Percentiles rank a stretch among this genome's conserved stretches.
Conservation (phyloP, 306 rosid species). For the Geum urbanum region DNA sequence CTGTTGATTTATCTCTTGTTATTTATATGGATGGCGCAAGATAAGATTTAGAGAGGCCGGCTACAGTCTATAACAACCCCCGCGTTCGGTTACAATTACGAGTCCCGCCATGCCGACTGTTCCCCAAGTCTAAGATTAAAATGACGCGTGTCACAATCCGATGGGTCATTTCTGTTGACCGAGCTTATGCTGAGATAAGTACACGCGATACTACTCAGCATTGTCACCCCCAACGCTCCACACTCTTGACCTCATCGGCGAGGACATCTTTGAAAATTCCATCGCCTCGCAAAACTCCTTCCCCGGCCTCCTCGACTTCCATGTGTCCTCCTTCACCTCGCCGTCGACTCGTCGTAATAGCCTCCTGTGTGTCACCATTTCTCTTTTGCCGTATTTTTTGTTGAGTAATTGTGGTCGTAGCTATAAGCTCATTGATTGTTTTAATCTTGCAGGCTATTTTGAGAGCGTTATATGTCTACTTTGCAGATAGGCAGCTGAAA, state of each 20-base stretch:
- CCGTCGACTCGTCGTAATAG: too few species aligned
- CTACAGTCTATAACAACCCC: not conserved
- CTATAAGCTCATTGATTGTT: slow-evolving; percentile 7
- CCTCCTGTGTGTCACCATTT: not conserved
- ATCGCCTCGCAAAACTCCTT: too few species aligned
- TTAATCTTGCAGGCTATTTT: slow-evolving; percentile 73
- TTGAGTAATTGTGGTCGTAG: slow-evolving; percentile 6
- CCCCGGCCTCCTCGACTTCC: too few species aligned
- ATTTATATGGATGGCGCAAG: slow-evolving; percentile 5
- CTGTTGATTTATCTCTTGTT: not conserved
- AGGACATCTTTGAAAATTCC: too few species aligned
- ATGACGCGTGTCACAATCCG: too few species aligned
- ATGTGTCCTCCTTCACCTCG: too few species aligned
- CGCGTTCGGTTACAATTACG: not conserved
- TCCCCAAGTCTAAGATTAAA: too few species aligned
- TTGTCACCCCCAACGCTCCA: too few species aligned
- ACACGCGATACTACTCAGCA: too few species aligned
- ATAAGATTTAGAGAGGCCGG: slow-evolving; percentile 1
- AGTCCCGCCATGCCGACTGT: not conserved
- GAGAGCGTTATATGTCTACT: slow-evolving; percentile 93
- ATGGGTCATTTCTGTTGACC: too few species aligned
- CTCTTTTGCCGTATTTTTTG: not conserved
- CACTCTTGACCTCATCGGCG: too few species aligned
- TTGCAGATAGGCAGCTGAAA: slow-evolving; percentile 91
- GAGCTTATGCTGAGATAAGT: too few species aligned